These are phyloP conservation scores for Trichoderma breve DNA, from an alignment of 2,329 filamentous ascomycete species.

Conservation along the genomic window DNA sequence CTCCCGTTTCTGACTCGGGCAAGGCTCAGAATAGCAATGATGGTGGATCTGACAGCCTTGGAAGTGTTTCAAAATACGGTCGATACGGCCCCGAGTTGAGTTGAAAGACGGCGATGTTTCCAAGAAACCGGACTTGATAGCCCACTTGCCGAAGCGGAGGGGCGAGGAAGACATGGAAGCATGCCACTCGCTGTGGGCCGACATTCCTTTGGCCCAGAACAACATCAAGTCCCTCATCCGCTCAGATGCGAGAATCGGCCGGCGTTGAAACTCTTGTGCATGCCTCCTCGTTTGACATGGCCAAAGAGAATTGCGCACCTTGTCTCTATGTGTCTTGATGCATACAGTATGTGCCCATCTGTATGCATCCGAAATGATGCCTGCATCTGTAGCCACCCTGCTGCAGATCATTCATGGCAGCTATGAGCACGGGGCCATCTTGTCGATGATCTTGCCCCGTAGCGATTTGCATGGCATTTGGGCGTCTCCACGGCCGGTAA, in stretches of 20 bases:
- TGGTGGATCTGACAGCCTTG: neutral
- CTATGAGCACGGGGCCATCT: slow-evolving; percentile 14
- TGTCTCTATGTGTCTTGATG: slow-evolving; percentile 2
- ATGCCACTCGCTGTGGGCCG: neutral
- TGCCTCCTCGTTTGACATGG: neutral
- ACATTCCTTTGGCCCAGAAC: neutral
- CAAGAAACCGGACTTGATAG: neutral
- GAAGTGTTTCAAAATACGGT: neutral
- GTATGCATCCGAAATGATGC: slow-evolving; percentile 7
- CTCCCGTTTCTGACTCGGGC: neutral
- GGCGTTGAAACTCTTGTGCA: neutral
- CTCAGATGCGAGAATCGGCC: neutral
- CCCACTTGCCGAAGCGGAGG: neutral
- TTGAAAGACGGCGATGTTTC: neutral
- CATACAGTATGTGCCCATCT: neutral
- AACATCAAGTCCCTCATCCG: neutral
- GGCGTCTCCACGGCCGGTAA: neutral
- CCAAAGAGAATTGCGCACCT: neutral
- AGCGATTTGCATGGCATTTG: neutral
- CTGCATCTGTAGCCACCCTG: slow-evolving; percentile 17
- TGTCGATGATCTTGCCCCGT: slow-evolving; percentile 9
- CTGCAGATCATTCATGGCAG: slow-evolving; percentile 20
- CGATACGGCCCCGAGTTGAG: neutral
- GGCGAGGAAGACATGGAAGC: neutral
- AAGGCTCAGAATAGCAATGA: neutral